Base-by-base conservation (phyloP, 805 yeast genomes). In the Ogataea ramenticola region DNA sequence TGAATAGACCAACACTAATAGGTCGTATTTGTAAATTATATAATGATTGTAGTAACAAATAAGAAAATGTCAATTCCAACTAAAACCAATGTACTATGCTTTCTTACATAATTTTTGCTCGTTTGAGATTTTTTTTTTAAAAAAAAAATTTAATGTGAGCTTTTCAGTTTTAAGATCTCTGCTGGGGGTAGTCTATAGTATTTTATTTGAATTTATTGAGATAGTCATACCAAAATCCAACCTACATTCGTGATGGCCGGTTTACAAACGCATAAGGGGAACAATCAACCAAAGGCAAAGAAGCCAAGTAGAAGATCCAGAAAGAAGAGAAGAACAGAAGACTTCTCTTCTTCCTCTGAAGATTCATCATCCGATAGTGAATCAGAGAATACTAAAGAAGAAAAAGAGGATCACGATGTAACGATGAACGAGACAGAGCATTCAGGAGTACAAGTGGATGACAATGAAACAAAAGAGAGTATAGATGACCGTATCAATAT, bases 271-370 rank as follows among this genome's bases (percentile, higher is more conserved):
- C 36, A 33, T 9, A 33, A 19, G 14, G 16, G 17, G 4, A 33
- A 33, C 9, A 34, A 11, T 7, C 4, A 11, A 8, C 36, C 20
- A 39, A 45, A 42, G 37, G 39, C 40, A 39, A 49, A 46, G 16
- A 49, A 49, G n/a, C 52, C 53, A 27, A 65, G 59, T 40, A 69
- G 76, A 49, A 71, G 86, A 54, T 75, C 86, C 49, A 71, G 82
- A 56, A 82, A 82, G 74, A 83, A 82, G 77, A 80, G 89, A 77
- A 82, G 90, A 79, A 83, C 91, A 0, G 87, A 82, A 42, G 88
- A 81, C 51, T 77, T 80, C 27, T 80, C 85, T 0, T 73, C 75
- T 16, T 71, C 78, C 2, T 71, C 67, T 32, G 73, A 79, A 1
- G 71, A 74, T 9, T 67, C 74, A 1, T 64, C 68, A 2, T 63